Percentiles rank a stretch among this genome's conserved stretches.
phyloP scores from a whole-genome alignment of 345 rosid genomes.

The Limnanthes douglasii region DNA sequence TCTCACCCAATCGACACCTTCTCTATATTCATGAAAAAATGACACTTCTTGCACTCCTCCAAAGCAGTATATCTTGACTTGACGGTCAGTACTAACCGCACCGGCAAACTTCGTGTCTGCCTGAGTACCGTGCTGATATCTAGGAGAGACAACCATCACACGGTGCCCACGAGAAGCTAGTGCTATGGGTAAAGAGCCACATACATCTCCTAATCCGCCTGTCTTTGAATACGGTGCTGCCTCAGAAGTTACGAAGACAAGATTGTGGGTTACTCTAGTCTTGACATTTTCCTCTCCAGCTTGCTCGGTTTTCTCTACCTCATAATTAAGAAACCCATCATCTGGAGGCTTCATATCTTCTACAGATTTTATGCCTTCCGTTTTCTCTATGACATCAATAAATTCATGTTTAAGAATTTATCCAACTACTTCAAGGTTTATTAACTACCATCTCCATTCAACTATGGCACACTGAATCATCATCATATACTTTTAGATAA shows the following conservation, averaged over 20 bases:
- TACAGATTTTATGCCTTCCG: too few species aligned
- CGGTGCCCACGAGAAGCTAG: slow-evolving; percentile 77
- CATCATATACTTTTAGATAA: too few species aligned
- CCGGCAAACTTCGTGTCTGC: slow-evolving; percentile 33
- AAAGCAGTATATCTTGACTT: slow-evolving; percentile 46
- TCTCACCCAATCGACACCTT: slow-evolving; percentile 93
- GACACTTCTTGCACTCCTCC: slow-evolving; percentile 65
- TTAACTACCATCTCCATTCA: too few species aligned
- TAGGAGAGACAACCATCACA: slow-evolving; percentile 90
- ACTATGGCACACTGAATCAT: too few species aligned
- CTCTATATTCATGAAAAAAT: slow-evolving; percentile 77
- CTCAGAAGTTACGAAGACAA: slow-evolving; percentile 81
- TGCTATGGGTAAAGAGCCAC: slow-evolving; percentile 86
- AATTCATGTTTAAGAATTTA: too few species aligned
- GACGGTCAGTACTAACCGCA: slow-evolving; percentile 30
- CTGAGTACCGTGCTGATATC: slow-evolving; percentile 45
- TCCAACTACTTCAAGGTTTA: too few species aligned
- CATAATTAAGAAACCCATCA: too few species aligned
- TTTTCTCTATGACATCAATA: too few species aligned
- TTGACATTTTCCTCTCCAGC: slow-evolving; percentile 11
- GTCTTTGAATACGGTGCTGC: slow-evolving; percentile 98
- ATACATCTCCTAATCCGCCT: slow-evolving; percentile 93
- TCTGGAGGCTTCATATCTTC: too few species aligned
- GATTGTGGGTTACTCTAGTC: slow-evolving; percentile 25
- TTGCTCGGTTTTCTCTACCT: slow-evolving; percentile 22